These are phyloP conservation scores for Aspergillus saccharolyticus DNA, from an alignment of 495 filamentous ascomycete genomes.

Conservation along the genomic window DNA sequence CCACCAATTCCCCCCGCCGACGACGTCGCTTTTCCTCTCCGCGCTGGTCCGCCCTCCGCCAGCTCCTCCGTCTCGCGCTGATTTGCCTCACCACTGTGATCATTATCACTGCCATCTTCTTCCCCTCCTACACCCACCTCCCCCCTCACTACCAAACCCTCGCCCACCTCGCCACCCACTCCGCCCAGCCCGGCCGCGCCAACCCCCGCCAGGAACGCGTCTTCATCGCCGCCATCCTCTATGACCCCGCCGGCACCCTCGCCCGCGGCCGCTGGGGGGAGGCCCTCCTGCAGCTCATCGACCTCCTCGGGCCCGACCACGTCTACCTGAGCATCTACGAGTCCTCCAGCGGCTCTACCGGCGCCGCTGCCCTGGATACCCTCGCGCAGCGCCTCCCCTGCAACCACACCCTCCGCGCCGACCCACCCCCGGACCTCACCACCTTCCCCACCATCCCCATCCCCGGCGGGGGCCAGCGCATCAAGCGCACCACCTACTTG, in stretches of 20 bases:
- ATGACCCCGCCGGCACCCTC: conserved; percentile 1
- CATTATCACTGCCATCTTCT: background rate
- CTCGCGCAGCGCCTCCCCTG: conserved; percentile 42
- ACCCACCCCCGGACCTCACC: conserved; percentile 46
- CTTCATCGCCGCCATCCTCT: conserved; percentile 7
- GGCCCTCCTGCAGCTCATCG: conserved; percentile 52
- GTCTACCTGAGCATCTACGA: conserved; percentile 58
- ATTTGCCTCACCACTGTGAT: background rate
- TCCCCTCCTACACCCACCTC: conserved; percentile 5
- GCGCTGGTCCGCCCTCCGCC: background rate
- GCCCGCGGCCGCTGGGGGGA: conserved; percentile 3
- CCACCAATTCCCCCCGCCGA: too few relatives aligned
- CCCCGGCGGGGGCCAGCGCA: conserved; percentile 53
- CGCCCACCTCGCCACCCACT: background rate
- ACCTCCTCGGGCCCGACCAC: conserved; percentile 50
- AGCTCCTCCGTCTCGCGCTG: background rate
- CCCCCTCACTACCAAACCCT: conserved; percentile 6
- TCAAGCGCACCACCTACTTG: conserved; percentile 69
- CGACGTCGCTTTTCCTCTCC: background rate
- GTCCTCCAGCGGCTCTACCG: conserved; percentile 56
- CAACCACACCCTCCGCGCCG: conserved; percentile 47
- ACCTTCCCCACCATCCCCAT: conserved; percentile 53
- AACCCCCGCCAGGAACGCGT: conserved; percentile 10
- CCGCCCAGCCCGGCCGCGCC: background rate
- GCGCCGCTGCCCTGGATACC: conserved; percentile 34